These are phyloP conservation scores for Toxoplasma gondii DNA, from an alignment of 169 alveolate species.

Conservation along the genomic window DNA sequence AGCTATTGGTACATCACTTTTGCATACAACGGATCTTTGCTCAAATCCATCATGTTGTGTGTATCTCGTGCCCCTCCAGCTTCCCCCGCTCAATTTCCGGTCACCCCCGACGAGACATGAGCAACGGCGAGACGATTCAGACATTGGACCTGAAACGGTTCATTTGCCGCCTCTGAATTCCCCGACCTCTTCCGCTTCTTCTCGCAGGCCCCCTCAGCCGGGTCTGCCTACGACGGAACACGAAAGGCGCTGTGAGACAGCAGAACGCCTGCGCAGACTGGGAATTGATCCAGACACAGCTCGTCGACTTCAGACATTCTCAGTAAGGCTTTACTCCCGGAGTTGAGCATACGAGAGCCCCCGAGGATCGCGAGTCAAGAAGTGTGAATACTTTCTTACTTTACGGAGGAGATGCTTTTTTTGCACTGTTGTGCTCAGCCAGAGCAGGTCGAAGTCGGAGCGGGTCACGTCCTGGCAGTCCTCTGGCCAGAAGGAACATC, in stretches of 20 bases:
- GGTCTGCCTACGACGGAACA: too few relatives aligned
- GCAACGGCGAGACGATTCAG: neutral
- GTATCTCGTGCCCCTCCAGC: neutral
- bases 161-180: neutral
- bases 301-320: neutral
- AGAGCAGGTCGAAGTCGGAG: neutral
- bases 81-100: neutral
- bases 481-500: slow-evolving; percentile 12
- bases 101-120: neutral
- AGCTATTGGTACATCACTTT: too few relatives aligned
- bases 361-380: too few relatives aligned
- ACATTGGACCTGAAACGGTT: neutral
- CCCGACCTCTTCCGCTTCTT: neutral
- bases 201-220: neutral
- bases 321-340: neutral
- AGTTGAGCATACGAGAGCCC: too few relatives aligned
- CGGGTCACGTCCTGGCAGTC: neutral
- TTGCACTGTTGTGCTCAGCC: neutral
- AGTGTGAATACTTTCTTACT: neutral
- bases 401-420: neutral
- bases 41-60: too few relatives aligned
- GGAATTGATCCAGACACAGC: neutral
- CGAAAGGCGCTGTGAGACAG: too few relatives aligned
- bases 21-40: too few relatives aligned
- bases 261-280: neutral